Base-by-base conservation (phyloP, 768 basidiomycete species). In the Exsudoporus frostii region DNA sequence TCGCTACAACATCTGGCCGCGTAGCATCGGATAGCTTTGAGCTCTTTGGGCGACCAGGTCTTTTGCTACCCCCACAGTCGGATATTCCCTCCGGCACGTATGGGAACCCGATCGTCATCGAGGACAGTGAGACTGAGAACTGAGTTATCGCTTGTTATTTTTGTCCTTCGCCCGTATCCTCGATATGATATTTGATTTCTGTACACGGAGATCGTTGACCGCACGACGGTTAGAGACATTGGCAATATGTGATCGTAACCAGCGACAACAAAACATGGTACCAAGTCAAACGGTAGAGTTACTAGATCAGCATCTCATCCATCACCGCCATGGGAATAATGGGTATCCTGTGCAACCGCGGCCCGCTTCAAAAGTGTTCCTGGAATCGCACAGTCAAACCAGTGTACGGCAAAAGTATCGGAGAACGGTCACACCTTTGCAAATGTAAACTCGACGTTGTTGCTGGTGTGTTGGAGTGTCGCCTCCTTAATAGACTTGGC, bases 401-500 rank as follows among this genome's bases (percentile, higher is more conserved):
- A 19, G 22, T 20, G 44, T 27, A 27, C 5, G 20, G 30, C 8
- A 5, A 42, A 24, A 57, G 17, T 32, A 66, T 30, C 19, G 27
- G 44, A 27, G 38, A 25, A 60, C 53, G 64, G 62, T 61, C 77
- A 62, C 54, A 81, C 92, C 83, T 95, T 95, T 19, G 86, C 85
- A 68, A 97, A 95, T 1, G 78, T 76, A 71, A 94, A 94, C 42
- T 84, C 71, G 41, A 95, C 81, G 33, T 75, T 71, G 13, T 82
- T 64, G 46, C 76, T 76, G 3, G 76, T 78, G 55, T 84, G 75
- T 32, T 78, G 73, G 29, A 80, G 65, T 13, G 85, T 82, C 11
- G 90, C 90, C 55, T 82, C 77, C 67, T 87, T 87, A 72, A 97
- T 84, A 13, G 81, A 74, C 50, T 86, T 88, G 20, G 89, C 90